Evolutionary conservation across 176 grass and related monocot genomes (phyloP).

Genomic region (Rhipidocladum racemiflorum): DNA sequence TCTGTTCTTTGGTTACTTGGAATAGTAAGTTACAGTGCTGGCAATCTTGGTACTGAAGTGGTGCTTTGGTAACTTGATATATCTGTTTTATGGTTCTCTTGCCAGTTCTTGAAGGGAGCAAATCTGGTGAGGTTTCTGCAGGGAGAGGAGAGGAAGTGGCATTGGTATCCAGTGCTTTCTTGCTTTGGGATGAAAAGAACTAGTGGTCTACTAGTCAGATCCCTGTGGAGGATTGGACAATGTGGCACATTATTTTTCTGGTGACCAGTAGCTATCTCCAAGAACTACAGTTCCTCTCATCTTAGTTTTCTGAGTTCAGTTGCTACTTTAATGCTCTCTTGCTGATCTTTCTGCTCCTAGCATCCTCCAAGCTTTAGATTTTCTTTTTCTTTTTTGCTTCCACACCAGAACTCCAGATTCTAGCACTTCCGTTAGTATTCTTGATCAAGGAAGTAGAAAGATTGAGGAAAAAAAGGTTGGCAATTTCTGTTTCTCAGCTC

Average conservation of each 20-base stretch:
- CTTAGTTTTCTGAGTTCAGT: conserved; percentile 29
- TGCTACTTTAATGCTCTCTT: conserved; percentile 23
- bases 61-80: conserved; percentile 7
- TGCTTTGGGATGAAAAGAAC: conserved; percentile 41
- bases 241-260: conserved; percentile 31
- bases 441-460: conserved; percentile 3
- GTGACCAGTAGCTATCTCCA: conserved; percentile 47
- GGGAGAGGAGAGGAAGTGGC: background rate
- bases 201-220: conserved; percentile 17
- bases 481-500: conserved; percentile 3
- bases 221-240: conserved; percentile 30
- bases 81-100: conserved; percentile 21
- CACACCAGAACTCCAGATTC: background rate
- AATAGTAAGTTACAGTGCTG: background rate
- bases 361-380: background rate
- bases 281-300: conserved; percentile 24
- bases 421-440: background rate
- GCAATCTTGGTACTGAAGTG: conserved; percentile 22
- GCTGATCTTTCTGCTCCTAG: conserved; percentile 19
- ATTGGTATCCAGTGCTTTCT: conserved; percentile 54
- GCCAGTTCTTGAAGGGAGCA: conserved; percentile 53
- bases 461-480: background rate
- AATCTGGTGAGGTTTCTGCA: conserved; percentile 45
- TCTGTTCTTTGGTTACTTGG: background rate
- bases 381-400: background rate